A percentile compares a stretch with the other conserved stretches of the same genome.
Evolutionary conservation across 352 stramenopile species (phyloP).

Genomic region (Globisporangium nodosum): DNA sequence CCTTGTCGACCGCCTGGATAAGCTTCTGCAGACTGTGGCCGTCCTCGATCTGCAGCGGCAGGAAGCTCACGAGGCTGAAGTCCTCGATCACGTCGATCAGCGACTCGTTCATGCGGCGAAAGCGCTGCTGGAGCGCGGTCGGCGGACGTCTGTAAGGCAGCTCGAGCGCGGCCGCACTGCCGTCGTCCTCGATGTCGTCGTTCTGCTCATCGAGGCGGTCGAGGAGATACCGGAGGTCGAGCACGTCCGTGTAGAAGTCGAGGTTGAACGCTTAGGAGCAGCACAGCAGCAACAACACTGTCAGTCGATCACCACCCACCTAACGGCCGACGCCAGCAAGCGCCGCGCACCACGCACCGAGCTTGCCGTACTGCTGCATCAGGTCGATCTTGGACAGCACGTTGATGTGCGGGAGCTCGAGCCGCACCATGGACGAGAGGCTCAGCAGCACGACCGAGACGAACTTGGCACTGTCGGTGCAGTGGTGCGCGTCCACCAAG

Average conservation of each 20-base stretch:
- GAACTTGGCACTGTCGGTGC: constrained; percentile 96
- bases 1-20: constrained; percentile 76
- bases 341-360: constrained; percentile 23
- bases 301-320: not conserved
- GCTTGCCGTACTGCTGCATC: constrained; percentile 89
- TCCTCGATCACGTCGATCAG: constrained; percentile 85
- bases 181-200: constrained; percentile 36
- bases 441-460: constrained; percentile 95
- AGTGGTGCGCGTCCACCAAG: constrained; percentile 92
- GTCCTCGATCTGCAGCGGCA: constrained; percentile 79
- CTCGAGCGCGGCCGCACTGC: constrained; percentile 22
- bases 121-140: constrained; percentile 36
- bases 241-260: constrained; percentile 85
- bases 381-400: constrained; percentile 99
- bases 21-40: constrained; percentile 53
- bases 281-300: not conserved
- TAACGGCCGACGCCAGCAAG: not conserved
- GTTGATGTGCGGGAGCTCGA: constrained; percentile 98
- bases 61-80: constrained; percentile 83
- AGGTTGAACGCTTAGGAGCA: constrained; percentile 58
- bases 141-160: constrained; percentile 24
- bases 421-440: constrained; percentile 95
- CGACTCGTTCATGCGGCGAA: constrained; percentile 79
- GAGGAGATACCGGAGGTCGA: constrained; percentile 79
- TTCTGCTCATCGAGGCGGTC: constrained; percentile 73